These are phyloP conservation scores for Tetramitus jugosus DNA, from an alignment of 208 protist species.

Conservation along the genomic window DNA sequence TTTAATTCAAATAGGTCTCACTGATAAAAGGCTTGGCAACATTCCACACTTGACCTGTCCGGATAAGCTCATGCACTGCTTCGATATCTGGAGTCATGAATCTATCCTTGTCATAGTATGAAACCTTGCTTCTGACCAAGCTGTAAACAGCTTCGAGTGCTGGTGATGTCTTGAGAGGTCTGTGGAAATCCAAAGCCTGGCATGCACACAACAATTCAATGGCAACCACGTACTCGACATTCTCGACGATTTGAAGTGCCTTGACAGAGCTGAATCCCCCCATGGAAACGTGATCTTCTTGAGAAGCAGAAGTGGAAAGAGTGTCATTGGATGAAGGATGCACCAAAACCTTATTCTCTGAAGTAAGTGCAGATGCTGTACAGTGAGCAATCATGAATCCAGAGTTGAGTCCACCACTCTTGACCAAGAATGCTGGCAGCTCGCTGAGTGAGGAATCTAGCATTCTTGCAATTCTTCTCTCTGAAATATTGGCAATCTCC, in stretches of 20 bases:
- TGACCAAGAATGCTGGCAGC: constrained; percentile 68
- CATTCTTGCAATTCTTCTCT: constrained; percentile 66
- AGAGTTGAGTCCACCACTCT: constrained; percentile 64
- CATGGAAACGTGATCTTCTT: constrained; percentile 77
- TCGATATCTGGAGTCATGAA: constrained; percentile 59
- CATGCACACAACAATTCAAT: constrained; percentile 60
- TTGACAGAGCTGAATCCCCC: constrained; percentile 57
- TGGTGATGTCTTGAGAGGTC: constrained; percentile 49
- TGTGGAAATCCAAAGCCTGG: constrained; percentile 66
- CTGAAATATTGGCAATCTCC: constrained; percentile 62
- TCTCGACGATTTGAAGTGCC: constrained; percentile 51
- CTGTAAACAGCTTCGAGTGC: constrained; percentile 51
- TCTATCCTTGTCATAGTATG: constrained; percentile 53
- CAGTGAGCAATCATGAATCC: constrained; percentile 84
- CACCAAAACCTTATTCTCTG: constrained; percentile 67
- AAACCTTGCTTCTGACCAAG: constrained; percentile 48
- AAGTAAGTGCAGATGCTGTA: constrained; percentile 66
- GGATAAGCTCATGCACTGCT: constrained; percentile 37
- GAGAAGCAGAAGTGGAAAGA: constrained; percentile 60
- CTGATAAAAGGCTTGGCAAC: too few relatives aligned
- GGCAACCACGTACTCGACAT: constrained; percentile 64
- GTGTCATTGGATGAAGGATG: constrained; percentile 71
- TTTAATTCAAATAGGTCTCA: too few relatives aligned
- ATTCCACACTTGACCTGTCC: constrained; percentile 34
- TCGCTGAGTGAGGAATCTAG: constrained; percentile 53